phyloP scores from a whole-genome alignment of 441 rosid genomes.

The Euphorbia schlechtendalii region DNA sequence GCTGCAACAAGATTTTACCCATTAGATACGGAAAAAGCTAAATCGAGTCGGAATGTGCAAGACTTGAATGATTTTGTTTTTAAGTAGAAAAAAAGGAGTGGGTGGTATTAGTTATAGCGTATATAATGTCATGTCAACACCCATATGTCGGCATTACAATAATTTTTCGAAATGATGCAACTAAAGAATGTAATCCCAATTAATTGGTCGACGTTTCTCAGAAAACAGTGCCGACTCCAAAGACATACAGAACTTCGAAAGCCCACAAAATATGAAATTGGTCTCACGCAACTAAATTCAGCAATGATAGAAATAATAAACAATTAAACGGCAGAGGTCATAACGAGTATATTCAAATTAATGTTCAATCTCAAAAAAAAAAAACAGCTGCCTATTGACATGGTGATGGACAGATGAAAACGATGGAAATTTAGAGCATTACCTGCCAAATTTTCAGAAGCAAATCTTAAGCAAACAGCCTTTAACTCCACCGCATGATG shows the following conservation, averaged over 20 bases:
- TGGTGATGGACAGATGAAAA: constrained; percentile 5
- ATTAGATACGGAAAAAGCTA: too few relatives aligned
- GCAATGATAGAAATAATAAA: not conserved
- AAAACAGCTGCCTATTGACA: not conserved
- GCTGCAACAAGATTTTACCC: too few relatives aligned
- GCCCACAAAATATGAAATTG: not conserved
- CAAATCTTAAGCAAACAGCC: constrained; percentile 44
- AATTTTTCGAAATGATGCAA: too few relatives aligned
- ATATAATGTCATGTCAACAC: too few relatives aligned
- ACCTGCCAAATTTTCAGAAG: constrained; percentile 49
- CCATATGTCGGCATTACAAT: too few relatives aligned
- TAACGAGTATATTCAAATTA: not conserved
- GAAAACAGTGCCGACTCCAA: not conserved
- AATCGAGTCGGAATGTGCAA: too few relatives aligned
- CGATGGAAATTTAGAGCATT: not conserved
- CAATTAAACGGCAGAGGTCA: not conserved
- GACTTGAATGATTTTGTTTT: too few relatives aligned
- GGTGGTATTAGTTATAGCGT: too few relatives aligned
- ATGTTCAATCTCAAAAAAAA: not conserved
- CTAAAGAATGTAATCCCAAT: not conserved
- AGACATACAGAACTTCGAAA: not conserved
- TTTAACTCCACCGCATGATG: constrained; percentile 41
- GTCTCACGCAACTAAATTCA: not conserved
- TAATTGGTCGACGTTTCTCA: not conserved
- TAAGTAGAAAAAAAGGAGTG: too few relatives aligned